Conservation (phyloP, 2,329 filamentous ascomycete species). For the Xylaria sp. region DNA sequence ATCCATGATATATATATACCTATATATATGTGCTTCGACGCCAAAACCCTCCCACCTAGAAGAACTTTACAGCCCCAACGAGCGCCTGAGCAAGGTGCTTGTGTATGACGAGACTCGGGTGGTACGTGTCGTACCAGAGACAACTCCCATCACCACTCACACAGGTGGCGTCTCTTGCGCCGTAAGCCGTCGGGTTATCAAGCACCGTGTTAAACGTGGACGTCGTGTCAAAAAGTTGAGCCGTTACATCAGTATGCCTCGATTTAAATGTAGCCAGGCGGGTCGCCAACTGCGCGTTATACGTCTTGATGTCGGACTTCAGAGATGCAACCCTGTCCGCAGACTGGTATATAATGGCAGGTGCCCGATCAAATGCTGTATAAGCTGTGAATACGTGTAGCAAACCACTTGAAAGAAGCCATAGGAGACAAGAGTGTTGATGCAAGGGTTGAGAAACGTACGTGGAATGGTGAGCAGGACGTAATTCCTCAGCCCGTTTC, state of each 20-base stretch:
- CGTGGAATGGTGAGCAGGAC: conserved; percentile 30
- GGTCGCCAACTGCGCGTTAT: conserved; percentile 25
- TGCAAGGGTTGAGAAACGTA: conserved; percentile 6
- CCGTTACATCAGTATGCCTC: conserved; percentile 19
- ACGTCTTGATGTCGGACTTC: conserved; percentile 28
- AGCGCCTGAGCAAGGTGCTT: conserved; percentile 26
- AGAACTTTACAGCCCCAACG: conserved; percentile 27
- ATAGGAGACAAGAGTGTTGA: background rate
- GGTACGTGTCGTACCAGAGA: conserved; percentile 31
- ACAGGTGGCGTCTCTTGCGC: conserved; percentile 30
- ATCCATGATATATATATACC: no score
- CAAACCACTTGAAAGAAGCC: no score
- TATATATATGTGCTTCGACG: no score
- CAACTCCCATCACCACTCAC: conserved; percentile 29
- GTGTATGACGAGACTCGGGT: conserved; percentile 30
- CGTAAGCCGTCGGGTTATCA: conserved; percentile 31
- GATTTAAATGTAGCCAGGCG: conserved; percentile 26
- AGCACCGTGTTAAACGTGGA: conserved; percentile 24
- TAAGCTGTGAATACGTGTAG: background rate
- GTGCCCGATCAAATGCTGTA: conserved; percentile 30
- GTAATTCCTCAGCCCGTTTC: conserved; percentile 28
- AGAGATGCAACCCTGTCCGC: conserved; percentile 22
- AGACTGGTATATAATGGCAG: conserved; percentile 21
- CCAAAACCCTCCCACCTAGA: no score
- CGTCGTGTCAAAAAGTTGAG: conserved; percentile 29